These are phyloP conservation scores for Pseudotsuga menziesii DNA, from an alignment of 75 land plant genomes.

Conservation along the genomic window DNA sequence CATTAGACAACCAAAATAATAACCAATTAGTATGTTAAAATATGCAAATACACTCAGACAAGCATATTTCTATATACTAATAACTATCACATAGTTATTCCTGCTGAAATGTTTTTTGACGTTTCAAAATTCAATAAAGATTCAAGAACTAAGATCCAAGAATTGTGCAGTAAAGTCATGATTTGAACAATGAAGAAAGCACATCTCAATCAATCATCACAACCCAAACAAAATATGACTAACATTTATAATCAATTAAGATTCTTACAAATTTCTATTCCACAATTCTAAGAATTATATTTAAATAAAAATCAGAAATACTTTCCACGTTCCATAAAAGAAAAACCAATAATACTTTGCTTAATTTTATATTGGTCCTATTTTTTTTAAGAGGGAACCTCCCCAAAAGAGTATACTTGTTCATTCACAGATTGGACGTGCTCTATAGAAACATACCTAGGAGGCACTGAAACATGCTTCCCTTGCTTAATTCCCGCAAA, in stretches of 20 bases:
- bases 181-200: neutral
- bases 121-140: neutral
- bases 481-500: slow-evolving; percentile 27
- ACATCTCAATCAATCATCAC: neutral
- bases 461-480: slow-evolving; percentile 5
- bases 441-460: slow-evolving; percentile 11
- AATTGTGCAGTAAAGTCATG: neutral
- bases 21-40: neutral
- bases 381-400: no score
- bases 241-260: neutral
- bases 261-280: no score
- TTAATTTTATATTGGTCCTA: no score
- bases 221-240: neutral
- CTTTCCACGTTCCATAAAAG: no score
- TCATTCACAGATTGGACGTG: no score
- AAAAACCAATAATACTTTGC: no score
- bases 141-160: neutral
- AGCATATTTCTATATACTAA: no score
- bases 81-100: no score
- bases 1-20: neutral
- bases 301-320: neutral
- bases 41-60: neutral
- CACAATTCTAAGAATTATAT: neutral
- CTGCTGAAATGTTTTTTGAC: neutral
- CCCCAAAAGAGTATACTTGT: no score